Conservation (phyloP, 2,329 filamentous ascomycete species). For the Colletotrichum melonis region DNA sequence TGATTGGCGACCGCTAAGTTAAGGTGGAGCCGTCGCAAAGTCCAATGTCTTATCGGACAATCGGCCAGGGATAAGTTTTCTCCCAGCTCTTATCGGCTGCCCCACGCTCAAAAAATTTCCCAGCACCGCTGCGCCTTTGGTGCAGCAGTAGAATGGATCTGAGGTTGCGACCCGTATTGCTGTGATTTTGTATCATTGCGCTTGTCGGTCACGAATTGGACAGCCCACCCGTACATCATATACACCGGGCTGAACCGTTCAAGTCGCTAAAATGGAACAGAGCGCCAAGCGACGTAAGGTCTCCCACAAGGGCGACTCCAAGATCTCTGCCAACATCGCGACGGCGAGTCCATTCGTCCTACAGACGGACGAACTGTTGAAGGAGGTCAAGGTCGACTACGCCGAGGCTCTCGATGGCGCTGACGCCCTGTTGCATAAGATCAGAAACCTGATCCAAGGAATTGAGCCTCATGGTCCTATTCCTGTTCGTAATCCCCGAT, state of each 20-base stretch:
- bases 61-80: constrained; percentile 36
- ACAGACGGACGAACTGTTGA: constrained; percentile 69
- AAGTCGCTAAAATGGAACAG: constrained; percentile 53
- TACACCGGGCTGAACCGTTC: not conserved
- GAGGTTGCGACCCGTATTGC: not conserved
- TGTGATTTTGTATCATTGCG: not conserved
- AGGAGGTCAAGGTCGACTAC: constrained; percentile 66
- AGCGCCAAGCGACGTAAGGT: constrained; percentile 62
- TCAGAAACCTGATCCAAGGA: constrained; percentile 65
- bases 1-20: not conserved
- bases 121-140: constrained; percentile 2
- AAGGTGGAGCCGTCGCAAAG: not conserved
- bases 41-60: constrained; percentile 23
- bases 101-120: constrained; percentile 36
- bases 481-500: constrained; percentile 54
- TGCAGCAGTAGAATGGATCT: not conserved
- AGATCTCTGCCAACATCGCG: constrained; percentile 52
- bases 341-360: constrained; percentile 67
- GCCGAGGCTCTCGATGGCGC: constrained; percentile 58
- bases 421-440: constrained; percentile 59
- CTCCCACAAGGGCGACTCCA: constrained; percentile 50
- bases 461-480: constrained; percentile 61
- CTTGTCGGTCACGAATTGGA: constrained; percentile 10
- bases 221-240: not conserved
- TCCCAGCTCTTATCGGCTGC: constrained; percentile 33